Evolutionary conservation across 257 asterid species (phyloP).

Genomic region (Capsicum rhomboideum): DNA sequence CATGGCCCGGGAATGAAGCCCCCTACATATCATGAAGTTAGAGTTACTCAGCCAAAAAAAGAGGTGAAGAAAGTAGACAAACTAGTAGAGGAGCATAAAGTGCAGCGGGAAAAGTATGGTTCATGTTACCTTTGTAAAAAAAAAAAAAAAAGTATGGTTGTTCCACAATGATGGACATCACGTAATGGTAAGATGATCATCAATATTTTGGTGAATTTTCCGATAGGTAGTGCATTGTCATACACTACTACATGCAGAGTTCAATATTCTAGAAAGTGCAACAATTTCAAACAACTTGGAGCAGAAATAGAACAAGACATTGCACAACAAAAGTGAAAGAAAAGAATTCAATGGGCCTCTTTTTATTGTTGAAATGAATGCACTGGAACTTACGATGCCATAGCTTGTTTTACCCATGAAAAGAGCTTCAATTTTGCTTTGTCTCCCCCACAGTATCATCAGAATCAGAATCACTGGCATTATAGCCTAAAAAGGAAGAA

Average conservation of each 20-base stretch:
- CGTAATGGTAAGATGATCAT: background rate
- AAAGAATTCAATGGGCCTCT: background rate
- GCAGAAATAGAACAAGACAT: background rate
- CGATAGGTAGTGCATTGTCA: background rate
- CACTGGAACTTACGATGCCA: slow-evolving; percentile 30
- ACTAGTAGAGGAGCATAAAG: background rate
- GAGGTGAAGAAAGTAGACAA: background rate
- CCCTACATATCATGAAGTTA: background rate
- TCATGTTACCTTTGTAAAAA: too few relatives aligned
- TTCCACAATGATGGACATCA: background rate
- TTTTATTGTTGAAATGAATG: background rate
- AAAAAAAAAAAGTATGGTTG: background rate
- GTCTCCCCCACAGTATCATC: slow-evolving; percentile 37
- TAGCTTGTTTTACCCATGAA: background rate
- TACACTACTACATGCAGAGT: background rate
- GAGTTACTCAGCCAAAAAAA: background rate
- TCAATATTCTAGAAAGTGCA: background rate
- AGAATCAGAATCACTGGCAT: slow-evolving; percentile 92
- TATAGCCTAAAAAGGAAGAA: slow-evolving; percentile 46
- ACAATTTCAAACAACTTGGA: background rate
- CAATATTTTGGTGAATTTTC: background rate
- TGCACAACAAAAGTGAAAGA: background rate
- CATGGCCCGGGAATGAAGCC: background rate
- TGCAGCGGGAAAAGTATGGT: background rate
- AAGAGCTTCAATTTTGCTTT: slow-evolving; percentile 27